Percentiles rank a stretch among this genome's conserved stretches.
phyloP scores from a whole-genome alignment of 257 asterid species.

The Solanum gandarillasii region DNA sequence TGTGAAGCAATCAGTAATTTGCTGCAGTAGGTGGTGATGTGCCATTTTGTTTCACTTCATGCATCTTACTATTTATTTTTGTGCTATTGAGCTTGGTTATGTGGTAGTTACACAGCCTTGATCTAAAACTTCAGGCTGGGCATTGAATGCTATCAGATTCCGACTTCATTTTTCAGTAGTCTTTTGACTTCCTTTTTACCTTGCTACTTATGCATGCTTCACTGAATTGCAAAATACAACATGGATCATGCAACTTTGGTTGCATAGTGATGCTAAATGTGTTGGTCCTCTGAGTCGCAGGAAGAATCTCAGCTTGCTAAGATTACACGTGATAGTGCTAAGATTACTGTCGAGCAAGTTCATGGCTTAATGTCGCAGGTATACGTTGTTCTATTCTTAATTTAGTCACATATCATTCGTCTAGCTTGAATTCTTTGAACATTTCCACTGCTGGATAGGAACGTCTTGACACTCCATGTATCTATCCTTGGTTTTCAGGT shows the following conservation, averaged over 20 bases:
- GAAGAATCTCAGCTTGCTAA: constrained; percentile 91
- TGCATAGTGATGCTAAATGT: not conserved
- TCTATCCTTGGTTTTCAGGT: constrained; percentile 35
- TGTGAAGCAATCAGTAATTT: not conserved
- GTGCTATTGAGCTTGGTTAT: not conserved
- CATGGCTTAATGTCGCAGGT: constrained; percentile 99
- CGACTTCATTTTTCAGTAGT: not conserved
- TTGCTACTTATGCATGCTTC: not conserved
- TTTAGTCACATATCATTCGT: not conserved
- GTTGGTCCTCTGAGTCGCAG: constrained; percentile 25
- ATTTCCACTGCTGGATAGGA: not conserved
- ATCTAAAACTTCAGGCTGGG: not conserved
- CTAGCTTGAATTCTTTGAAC: not conserved
- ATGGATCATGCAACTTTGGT: not conserved
- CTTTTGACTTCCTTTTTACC: not conserved
- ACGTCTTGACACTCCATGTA: not conserved
- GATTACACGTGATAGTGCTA: constrained; percentile 90
- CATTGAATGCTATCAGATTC: not conserved
- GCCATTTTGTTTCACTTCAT: not conserved
- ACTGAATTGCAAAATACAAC: not conserved
- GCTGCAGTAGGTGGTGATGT: not conserved
- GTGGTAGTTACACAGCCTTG: not conserved
- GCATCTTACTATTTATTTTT: not conserved
- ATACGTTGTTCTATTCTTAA: not conserved
- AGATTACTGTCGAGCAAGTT: constrained; percentile 97